phyloP scores from a whole-genome alignment of 2,329 filamentous ascomycete genomes.

The Setomelanomma holmii region DNA sequence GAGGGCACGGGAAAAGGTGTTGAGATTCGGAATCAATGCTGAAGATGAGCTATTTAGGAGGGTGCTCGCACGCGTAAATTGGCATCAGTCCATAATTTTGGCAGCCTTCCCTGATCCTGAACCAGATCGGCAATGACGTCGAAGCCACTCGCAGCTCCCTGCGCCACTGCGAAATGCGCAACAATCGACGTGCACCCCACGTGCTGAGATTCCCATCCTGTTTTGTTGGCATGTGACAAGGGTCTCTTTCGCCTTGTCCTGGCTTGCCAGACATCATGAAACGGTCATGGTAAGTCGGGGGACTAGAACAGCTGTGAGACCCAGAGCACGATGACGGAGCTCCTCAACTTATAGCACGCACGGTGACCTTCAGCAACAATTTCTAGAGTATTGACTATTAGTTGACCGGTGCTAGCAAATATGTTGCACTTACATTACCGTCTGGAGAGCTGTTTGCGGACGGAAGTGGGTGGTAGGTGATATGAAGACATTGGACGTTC shows the following conservation, averaged over 20 bases:
- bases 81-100: conserved; percentile 30
- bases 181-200: conserved; percentile 13
- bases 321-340: too few relatives aligned
- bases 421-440: too few relatives aligned
- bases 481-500: not conserved
- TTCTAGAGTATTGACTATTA: too few relatives aligned
- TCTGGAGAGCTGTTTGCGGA: not conserved
- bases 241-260: not conserved
- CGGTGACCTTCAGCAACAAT: too few relatives aligned
- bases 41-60: conserved; percentile 3
- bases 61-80: conserved; percentile 22
- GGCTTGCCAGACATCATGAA: not conserved
- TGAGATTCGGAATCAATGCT: conserved; percentile 1
- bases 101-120: conserved; percentile 31
- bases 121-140: conserved; percentile 33
- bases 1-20: not conserved
- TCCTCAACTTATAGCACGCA: too few relatives aligned
- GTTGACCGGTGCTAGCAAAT: too few relatives aligned
- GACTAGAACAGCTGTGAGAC: not conserved
- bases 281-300: not conserved
- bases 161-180: conserved; percentile 16
- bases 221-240: conserved; percentile 13
- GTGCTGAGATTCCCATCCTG: conserved; percentile 21
- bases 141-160: conserved; percentile 22
- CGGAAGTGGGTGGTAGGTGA: too few relatives aligned